Conservation (phyloP, 2,329 filamentous ascomycete genomes). For the Macrophomina tecta region DNA sequence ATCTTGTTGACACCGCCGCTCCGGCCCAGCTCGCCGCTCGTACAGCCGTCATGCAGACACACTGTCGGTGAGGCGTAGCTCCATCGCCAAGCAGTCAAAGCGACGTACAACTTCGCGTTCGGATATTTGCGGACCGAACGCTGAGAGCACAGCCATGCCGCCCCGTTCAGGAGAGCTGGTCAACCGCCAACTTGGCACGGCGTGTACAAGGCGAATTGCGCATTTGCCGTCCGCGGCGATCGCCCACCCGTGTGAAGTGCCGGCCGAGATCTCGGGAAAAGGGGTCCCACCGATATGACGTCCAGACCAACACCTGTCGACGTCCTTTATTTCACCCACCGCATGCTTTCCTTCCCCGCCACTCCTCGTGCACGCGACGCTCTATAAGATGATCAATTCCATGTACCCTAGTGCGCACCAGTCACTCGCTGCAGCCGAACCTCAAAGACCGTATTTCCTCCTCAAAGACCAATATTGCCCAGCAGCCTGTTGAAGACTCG, state of each 20-base stretch:
- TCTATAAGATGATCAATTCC: not conserved
- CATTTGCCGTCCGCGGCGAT: slow-evolving; percentile 1
- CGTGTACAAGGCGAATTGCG: not conserved
- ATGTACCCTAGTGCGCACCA: not conserved
- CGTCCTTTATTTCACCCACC: no score
- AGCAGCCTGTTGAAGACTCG: slow-evolving; percentile 8
- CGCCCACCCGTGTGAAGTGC: not conserved
- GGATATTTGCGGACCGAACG: not conserved
- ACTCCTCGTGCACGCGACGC: not conserved
- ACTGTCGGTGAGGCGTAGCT: not conserved
- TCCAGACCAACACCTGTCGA: not conserved
- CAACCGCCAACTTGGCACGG: not conserved
- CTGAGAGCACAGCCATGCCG: slow-evolving; percentile 3
- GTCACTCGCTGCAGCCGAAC: not conserved
- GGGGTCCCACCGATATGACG: not conserved
- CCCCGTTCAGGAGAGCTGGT: not conserved
- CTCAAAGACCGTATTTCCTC: slow-evolving; percentile 5
- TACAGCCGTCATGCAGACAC: not conserved
- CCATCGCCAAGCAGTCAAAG: not conserved
- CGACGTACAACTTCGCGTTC: not conserved
- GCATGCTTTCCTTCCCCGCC: not conserved
- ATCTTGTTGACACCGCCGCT: not conserved
- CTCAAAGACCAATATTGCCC: not conserved
- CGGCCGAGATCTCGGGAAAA: not conserved
- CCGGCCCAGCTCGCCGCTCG: not conserved